phyloP scores from a whole-genome alignment of 352 stramenopile genomes.

The Phytophthora niederhauseri region DNA sequence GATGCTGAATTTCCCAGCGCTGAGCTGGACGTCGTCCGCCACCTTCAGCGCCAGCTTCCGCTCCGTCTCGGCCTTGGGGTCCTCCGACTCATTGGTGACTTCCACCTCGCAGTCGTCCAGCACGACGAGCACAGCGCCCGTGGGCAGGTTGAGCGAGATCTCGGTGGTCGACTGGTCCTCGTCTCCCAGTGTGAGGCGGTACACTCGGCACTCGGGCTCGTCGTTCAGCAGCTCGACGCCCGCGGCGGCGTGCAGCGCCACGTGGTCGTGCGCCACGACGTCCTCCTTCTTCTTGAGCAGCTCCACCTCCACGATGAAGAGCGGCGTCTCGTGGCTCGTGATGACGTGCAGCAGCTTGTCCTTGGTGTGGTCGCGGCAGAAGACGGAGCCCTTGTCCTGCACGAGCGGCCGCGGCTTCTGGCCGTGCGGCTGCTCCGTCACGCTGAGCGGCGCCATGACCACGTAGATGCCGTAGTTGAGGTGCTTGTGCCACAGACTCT shows the following conservation, averaged over 20 bases:
- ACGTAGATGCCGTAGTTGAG: slow-evolving; percentile 58
- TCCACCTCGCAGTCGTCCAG: slow-evolving; percentile 39
- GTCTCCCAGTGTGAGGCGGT: slow-evolving; percentile 44
- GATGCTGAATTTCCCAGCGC: slow-evolving; percentile 26
- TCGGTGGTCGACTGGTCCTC: slow-evolving; percentile 22
- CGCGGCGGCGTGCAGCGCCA: slow-evolving; percentile 21
- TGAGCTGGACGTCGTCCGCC: slow-evolving; percentile 28
- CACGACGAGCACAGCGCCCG: slow-evolving; percentile 46
- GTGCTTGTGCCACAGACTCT: slow-evolving; percentile 55
- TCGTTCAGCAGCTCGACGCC: slow-evolving; percentile 42
- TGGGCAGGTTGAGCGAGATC: slow-evolving; percentile 39
- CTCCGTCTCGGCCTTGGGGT: slow-evolving; percentile 16
- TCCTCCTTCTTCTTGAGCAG: slow-evolving; percentile 42
- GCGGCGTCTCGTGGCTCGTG: slow-evolving; percentile 28
- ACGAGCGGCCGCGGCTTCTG: slow-evolving; percentile 26
- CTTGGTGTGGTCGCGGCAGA: slow-evolving; percentile 58
- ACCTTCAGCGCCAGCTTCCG: slow-evolving; percentile 23
- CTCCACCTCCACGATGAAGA: slow-evolving; percentile 62
- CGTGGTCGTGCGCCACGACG: slow-evolving; percentile 24
- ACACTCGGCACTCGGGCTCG: slow-evolving; percentile 49
- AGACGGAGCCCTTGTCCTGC: slow-evolving; percentile 41
- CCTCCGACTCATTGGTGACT: slow-evolving; percentile 25
- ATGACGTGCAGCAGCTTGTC: slow-evolving; percentile 53
- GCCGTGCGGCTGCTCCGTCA: slow-evolving; percentile 42
- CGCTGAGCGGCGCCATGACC: slow-evolving; percentile 42